Percentiles rank a stretch among this genome's conserved stretches.
Conservation (phyloP, 2,329 filamentous ascomycete genomes). For the Samsoniella hepiali region DNA sequence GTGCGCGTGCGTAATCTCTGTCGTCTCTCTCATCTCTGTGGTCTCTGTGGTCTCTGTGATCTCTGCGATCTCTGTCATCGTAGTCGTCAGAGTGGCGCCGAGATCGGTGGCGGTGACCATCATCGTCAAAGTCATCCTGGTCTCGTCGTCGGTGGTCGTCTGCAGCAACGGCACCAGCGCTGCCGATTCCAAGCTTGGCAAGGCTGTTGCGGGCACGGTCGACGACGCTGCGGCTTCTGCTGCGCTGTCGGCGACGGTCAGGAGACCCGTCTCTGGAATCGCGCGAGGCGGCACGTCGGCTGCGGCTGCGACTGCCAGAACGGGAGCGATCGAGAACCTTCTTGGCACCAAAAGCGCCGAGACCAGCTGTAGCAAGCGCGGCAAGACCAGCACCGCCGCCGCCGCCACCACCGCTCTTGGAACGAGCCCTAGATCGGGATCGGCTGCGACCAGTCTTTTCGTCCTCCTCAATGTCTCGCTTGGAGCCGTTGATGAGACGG, state of each 20-base stretch:
- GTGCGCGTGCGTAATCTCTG: slow-evolving; percentile 35
- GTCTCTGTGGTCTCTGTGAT: slow-evolving; percentile 34
- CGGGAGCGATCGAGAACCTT: slow-evolving; percentile 50
- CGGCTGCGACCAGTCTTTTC: slow-evolving; percentile 60
- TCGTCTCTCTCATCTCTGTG: slow-evolving; percentile 39
- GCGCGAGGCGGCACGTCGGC: slow-evolving; percentile 48
- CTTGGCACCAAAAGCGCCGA: slow-evolving; percentile 60
- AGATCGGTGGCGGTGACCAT: slow-evolving; percentile 35
- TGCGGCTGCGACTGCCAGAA: slow-evolving; percentile 53
- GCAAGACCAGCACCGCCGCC: slow-evolving; percentile 53
- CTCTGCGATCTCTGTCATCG: slow-evolving; percentile 44
- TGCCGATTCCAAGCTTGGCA: slow-evolving; percentile 59
- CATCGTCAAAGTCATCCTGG: slow-evolving; percentile 45
- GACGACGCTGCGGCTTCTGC: slow-evolving; percentile 64
- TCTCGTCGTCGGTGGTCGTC: slow-evolving; percentile 40
- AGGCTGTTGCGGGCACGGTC: slow-evolving; percentile 59
- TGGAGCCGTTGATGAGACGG: slow-evolving; percentile 77
- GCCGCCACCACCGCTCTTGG: slow-evolving; percentile 40
- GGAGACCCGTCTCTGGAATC: slow-evolving; percentile 44
- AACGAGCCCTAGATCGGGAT: slow-evolving; percentile 64
- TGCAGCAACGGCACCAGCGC: slow-evolving; percentile 38
- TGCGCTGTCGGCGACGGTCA: slow-evolving; percentile 42
- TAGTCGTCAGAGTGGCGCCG: slow-evolving; percentile 43
- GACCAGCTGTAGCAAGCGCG: slow-evolving; percentile 59
- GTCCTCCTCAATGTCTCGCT: slow-evolving; percentile 62